Evolutionary conservation across 352 stramenopile species (phyloP), one percentile per base, ranked within the genome.

Genomic region (Globisporangium paroecandrum): DNA sequence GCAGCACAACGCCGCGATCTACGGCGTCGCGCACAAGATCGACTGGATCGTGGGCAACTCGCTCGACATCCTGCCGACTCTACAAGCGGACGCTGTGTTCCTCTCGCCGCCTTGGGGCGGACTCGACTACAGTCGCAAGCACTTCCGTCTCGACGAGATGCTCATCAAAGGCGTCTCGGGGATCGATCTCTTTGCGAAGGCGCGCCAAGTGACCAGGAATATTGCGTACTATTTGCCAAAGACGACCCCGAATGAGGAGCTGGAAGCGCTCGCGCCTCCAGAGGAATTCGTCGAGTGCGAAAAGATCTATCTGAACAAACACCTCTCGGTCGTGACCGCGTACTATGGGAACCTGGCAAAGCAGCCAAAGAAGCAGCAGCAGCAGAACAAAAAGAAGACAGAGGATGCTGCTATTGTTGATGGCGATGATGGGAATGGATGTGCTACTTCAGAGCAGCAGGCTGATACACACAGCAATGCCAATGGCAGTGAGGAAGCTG

Each of bases 11-110:
- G 93, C 93, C 51, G 64, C 67, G 20, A 91, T 98, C 66, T 98
- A 98, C 66, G 91, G 89, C 20, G 91, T 98, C 4, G 85, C 84
- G 1, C 69, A 98, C 66, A 85, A 89, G 36, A 96, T 98, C 64
- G 91, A 98, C 70, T 97, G 92, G 73, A 94, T 98, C 59, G 74
- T 93, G 36, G 93, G 90, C 22, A 90, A 98, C 70, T 89, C 89
- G 4, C 78, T 96, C 47, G 68, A 87, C 18, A 76, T 98, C 20
- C 66, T 97, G 15, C 83, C 89, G 3, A 83, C 53, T 4, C 65
- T 98, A 3, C 76, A 82, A 9, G 89, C 85, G 8, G 91, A 98
- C 72, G 89, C 81, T 0, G 83, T 98, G 57, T 98, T 98, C 68
- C 81, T 98, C 27, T 97, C 90, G 7, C 93, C 93, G 18, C 93